Percentiles rank a stretch among this genome's conserved stretches.
Evolutionary conservation across 2,329 filamentous ascomycete species (phyloP).

Genomic region (Xylaria sp.): DNA sequence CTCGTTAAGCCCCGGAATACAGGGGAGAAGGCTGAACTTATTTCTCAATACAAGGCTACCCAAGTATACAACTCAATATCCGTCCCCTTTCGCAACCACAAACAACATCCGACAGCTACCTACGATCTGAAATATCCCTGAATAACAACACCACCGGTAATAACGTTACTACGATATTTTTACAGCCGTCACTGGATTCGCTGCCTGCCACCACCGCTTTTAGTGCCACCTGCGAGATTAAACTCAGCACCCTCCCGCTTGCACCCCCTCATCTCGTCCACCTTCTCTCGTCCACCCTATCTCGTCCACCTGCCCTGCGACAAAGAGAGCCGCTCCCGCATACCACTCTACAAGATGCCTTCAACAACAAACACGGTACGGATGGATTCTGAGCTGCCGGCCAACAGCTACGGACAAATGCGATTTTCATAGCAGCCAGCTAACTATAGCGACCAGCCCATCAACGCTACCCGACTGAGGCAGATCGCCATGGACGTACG

Average conservation of each 20-base stretch:
- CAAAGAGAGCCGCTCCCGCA: constrained; percentile 12
- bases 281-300: constrained; percentile 19
- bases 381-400: not conserved
- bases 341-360: constrained; percentile 40
- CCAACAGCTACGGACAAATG: not conserved
- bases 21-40: constrained; percentile 32
- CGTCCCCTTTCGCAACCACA: constrained; percentile 14
- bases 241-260: not conserved
- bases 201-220: not conserved
- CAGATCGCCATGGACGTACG: constrained; percentile 87
- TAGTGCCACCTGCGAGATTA: not conserved
- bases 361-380: constrained; percentile 45
- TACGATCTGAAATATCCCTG: not conserved
- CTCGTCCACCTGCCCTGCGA: not conserved
- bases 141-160: not conserved
- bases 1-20: constrained; percentile 4
- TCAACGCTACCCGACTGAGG: constrained; percentile 79
- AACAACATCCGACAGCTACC: not conserved
- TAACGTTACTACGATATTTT: not conserved
- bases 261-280: constrained; percentile 10
- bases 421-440: not conserved
- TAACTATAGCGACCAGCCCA: constrained; percentile 65
- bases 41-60: constrained; percentile 27
- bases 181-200: not conserved
- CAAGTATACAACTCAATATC: not conserved